A percentile compares a stretch with the other conserved stretches of the same genome.
Conservation (phyloP, 108 stramenopile species). For the Mediolabrus comicus region DNA sequence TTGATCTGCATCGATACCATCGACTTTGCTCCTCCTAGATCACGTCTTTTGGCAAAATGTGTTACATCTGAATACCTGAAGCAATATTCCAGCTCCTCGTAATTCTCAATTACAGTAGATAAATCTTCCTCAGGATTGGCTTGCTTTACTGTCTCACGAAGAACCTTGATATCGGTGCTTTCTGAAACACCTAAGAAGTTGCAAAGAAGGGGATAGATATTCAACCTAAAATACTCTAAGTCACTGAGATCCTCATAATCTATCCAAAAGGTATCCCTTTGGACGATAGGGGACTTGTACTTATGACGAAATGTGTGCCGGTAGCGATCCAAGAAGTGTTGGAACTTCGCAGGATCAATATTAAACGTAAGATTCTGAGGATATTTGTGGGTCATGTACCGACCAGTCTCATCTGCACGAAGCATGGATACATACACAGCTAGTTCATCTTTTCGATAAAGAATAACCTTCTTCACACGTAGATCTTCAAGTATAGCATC, state of each 20-base stretch:
- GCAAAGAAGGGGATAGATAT: conserved; percentile 30
- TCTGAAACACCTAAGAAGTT: conserved; percentile 34
- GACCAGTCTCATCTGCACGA: conserved; percentile 30
- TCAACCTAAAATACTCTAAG: conserved; percentile 6
- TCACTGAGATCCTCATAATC: conserved; percentile 37
- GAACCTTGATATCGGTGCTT: not conserved
- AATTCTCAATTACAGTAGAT: conserved; percentile 27
- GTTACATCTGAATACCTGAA: conserved; percentile 31
- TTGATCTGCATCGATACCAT: not conserved
- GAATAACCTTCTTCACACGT: conserved; percentile 41
- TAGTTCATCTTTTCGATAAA: conserved; percentile 31
- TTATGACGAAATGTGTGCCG: conserved; percentile 28
- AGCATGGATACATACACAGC: conserved; percentile 33
- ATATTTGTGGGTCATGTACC: conserved; percentile 42
- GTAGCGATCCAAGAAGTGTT: conserved; percentile 40
- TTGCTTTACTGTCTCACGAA: conserved; percentile 38
- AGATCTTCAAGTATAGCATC: conserved; percentile 34
- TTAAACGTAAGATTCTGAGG: conserved; percentile 28
- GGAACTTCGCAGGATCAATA: conserved; percentile 42
- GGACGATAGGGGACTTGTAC: conserved; percentile 32
- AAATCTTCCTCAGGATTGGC: conserved; percentile 28
- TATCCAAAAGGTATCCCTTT: conserved; percentile 39
- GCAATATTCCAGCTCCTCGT: conserved; percentile 33
- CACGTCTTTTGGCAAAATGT: conserved; percentile 15
- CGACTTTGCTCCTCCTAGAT: not conserved